Percentiles rank a stretch among this genome's conserved stretches.
Evolutionary conservation across 1,139 yeast species (phyloP).

Genomic region (Kodamaea derodonti): DNA sequence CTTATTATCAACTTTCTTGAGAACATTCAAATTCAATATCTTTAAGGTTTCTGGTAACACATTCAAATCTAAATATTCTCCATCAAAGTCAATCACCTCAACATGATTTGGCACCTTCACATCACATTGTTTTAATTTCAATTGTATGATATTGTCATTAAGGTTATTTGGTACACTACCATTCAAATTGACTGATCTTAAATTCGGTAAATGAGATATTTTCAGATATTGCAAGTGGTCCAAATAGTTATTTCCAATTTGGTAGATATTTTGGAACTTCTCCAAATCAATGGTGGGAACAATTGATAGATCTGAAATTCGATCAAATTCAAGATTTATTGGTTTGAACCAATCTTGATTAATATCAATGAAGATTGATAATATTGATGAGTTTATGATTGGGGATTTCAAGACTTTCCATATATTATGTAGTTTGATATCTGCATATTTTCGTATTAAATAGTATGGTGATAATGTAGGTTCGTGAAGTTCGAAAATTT

Average conservation of each 20-base stretch:
- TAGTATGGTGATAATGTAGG: neutral
- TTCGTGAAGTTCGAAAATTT: neutral
- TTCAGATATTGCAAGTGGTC: neutral
- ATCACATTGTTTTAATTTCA: no score
- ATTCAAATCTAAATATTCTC: neutral
- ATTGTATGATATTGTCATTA: no score
- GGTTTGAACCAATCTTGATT: neutral
- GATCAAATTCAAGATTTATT: no score
- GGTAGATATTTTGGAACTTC: neutral
- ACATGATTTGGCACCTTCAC: neutral
- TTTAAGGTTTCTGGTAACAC: neutral
- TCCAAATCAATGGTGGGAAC: neutral
- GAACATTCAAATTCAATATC: neutral
- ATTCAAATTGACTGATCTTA: no score
- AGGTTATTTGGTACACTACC: no score
- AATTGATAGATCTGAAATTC: neutral
- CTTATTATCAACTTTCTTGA: neutral
- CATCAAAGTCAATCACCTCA: neutral
- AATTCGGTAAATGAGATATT: neutral
- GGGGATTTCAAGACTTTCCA: neutral
- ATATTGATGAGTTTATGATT: neutral
- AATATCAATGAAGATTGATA: neutral
- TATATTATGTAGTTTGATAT: no score
- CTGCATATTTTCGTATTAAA: neutral
- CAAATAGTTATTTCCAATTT: neutral